Base-by-base conservation (phyloP, 345 rosid genomes). In the Rhodamnia rubescens region DNA sequence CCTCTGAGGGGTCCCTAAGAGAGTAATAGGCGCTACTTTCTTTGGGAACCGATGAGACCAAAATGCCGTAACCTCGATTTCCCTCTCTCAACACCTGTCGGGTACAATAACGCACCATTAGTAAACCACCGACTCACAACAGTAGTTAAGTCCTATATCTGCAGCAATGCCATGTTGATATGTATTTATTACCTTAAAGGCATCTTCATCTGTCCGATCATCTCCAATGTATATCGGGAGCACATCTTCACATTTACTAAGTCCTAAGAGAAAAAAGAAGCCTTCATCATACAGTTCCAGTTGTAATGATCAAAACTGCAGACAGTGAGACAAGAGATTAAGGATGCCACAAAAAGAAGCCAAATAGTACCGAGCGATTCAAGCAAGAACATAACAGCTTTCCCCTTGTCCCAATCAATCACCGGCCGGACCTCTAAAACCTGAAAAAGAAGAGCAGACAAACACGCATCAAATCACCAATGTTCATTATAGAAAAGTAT, bases 121-220 rank as follows among this genome's bases (percentile, higher is more conserved):
- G 80, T 44, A 20, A 69, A 69, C 80, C 47, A 9, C 14, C 26
- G 13, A 40, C 80, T 69, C 80, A 36, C 26, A 18, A 24, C n/a
- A 24, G 47, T 36, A 36, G 47, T 69, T 16, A 9, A 42, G 26
- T 36, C 80, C 80, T 8, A 36, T 0, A 32, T 69, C 80, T 69
- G 80, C 80, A 69, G 47, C 59, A 5, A 21, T 44, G 47, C 29
- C 11, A 40, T 11, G 32, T 20, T 8, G 57, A n/a, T 7, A 51
- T 51, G 18, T 54, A 9, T 9, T 44, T 47, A 21, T 57, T 86
- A 94, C 99, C 94, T 94, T 93, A 82, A 97, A 97, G 21, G 99
- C 99, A 93, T 97, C 99, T 92, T 97, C 98, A 83, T 97, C 99
- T 74, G 99, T 97, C 85, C 92, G 89, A 89, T 97, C 99, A 90